Evolutionary conservation across 371 early-diverging fungal genomes (phyloP).

Genomic region (Mucor ambiguus): DNA sequence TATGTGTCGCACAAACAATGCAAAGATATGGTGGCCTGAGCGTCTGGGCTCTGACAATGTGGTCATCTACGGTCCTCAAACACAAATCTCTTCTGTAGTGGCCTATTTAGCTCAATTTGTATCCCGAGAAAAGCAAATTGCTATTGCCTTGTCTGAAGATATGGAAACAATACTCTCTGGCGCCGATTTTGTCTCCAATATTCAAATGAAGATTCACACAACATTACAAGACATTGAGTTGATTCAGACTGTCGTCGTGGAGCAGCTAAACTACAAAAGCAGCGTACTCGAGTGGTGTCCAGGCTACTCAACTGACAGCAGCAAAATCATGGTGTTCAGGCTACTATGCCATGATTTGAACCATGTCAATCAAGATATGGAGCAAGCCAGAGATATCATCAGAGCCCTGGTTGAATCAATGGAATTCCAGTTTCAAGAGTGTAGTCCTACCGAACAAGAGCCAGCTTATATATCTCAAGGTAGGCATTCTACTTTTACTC

Average conservation of each 20-base stretch:
- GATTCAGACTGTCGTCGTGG: not conserved
- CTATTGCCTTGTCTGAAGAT: not conserved
- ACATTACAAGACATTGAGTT: not conserved
- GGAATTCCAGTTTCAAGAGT: not conserved
- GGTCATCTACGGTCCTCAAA: constrained; percentile 18
- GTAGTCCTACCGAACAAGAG: not conserved
- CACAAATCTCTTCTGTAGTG: constrained; percentile 3
- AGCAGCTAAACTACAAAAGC: constrained; percentile 1
- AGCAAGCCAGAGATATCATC: not conserved
- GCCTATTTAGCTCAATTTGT: constrained; percentile 10
- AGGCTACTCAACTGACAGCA: not conserved
- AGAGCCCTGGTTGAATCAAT: not conserved
- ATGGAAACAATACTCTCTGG: not conserved
- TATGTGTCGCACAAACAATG: constrained; percentile 39
- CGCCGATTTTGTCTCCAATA: not conserved
- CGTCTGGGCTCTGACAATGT: constrained; percentile 21
- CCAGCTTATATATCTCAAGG: not conserved
- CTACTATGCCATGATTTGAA: not conserved
- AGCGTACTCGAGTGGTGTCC: not conserved
- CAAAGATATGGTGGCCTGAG: constrained; percentile 41
- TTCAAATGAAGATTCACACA: not conserved
- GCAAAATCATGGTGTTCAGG: constrained; percentile 1
- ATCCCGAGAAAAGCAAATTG: not conserved
- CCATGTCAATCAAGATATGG: not conserved
- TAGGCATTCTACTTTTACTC: not conserved